Base-by-base conservation (phyloP, 805 yeast genomes). In the Cyberlindnera suaveolens region DNA sequence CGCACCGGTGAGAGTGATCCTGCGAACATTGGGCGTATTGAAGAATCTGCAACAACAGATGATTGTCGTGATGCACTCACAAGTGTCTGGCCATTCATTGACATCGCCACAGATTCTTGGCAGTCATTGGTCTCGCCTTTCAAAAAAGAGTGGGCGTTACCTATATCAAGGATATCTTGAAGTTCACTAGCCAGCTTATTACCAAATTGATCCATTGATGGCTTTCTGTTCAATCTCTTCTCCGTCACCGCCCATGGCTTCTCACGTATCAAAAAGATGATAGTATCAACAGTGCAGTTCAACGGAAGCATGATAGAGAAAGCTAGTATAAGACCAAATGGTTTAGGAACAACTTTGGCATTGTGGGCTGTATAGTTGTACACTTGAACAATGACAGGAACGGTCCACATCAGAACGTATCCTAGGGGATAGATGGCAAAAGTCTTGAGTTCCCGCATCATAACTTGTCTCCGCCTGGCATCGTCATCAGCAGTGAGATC, bases 251-350 rank as follows among this genome's bases (percentile, higher is more conserved):
- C 40, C 95, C 95, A 87, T 1, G 95, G 95, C 45, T 70, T 72
- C 56, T 88, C 96, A 41, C 93, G 70, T 43, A 79, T 75, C 32
- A 83, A 64, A 53, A 88, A 88, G 15, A 88, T 95, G 17, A 77
- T 46, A 0, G 88, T 72, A 57, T 89, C 95, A 18, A 87, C 78
- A 19, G 80, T 70, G 47, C 96, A 88, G 61, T 82, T 82, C 52
- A 84, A 70, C 2, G 96, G 90, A 60, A 85, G 86, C 67, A 80
- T 77, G 47, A 80, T 78, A 0, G 93, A 85, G 11, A 84, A 77
- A 14, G 45, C 34, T 8, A 51, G 9, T 1, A 38, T 15, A 0
- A 53, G 36, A 2, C 30, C 45, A 31, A 35, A 50, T 1, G 56
- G 49, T 5, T 39, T 29, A 7, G 33, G 33, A 31, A 14, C 17